phyloP scores from a whole-genome alignment of 768 basidiomycete species.

The Leucocoprinus sp. region DNA sequence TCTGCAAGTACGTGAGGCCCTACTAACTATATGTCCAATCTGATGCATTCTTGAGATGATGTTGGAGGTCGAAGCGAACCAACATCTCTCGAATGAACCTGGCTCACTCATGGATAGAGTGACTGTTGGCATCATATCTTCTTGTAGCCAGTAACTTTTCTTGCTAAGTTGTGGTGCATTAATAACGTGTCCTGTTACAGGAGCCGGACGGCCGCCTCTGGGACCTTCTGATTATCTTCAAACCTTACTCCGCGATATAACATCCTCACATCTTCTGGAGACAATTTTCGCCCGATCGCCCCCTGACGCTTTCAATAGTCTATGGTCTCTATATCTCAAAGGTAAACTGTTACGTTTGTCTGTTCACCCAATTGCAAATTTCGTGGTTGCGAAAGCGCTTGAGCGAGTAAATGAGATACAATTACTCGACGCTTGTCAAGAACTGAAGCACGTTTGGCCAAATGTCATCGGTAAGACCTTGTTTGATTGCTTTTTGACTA shows the following conservation, averaged over 20 bases:
- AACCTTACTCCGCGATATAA: constrained; percentile 76
- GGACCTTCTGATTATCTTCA: constrained; percentile 72
- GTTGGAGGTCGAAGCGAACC: constrained; percentile 73
- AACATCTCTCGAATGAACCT: constrained; percentile 44
- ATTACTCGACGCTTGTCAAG: constrained; percentile 46
- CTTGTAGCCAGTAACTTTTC: constrained; percentile 37
- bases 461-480: constrained; percentile 62
- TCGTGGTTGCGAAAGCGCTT: constrained; percentile 78
- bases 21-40: too few species aligned
- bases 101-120: constrained; percentile 79
- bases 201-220: constrained; percentile 2
- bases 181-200: constrained; percentile 2
- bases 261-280: constrained; percentile 88
- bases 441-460: constrained; percentile 48
- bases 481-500: neutral
- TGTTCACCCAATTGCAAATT: constrained; percentile 89
- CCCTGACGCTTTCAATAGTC: constrained; percentile 42
- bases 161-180: constrained; percentile 19
- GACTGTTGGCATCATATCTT: constrained; percentile 65
- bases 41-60: constrained; percentile 45
- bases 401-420: constrained; percentile 51
- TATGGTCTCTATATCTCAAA: constrained; percentile 78
- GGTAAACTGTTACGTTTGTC: constrained; percentile 68
- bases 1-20: constrained; percentile 45
- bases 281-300: constrained; percentile 62